phyloP scores from a whole-genome alignment of 2,329 filamentous ascomycete species.

The Colletotrichum sp. region DNA sequence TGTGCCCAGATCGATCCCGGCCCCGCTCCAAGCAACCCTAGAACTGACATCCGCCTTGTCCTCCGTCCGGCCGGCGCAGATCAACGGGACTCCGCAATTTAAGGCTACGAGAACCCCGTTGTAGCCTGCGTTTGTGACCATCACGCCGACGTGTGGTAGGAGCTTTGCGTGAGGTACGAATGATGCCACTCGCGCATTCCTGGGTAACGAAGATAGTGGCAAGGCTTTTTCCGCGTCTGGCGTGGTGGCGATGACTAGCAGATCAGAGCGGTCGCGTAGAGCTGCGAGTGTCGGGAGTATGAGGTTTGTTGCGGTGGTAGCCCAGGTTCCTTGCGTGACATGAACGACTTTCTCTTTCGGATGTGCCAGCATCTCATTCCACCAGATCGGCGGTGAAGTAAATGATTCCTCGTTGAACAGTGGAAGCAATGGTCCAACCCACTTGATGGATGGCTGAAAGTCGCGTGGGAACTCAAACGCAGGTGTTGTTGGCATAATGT shows the following conservation, averaged over 20 bases:
- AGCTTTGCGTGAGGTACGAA: conserved; percentile 23
- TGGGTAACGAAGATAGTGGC: neutral
- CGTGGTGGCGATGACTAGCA: conserved; percentile 3
- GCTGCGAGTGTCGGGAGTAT: conserved; percentile 22
- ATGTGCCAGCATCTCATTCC: conserved; percentile 25
- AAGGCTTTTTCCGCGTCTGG: neutral
- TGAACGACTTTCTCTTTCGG: conserved; percentile 22
- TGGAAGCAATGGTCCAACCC: conserved; percentile 10
- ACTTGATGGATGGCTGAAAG: conserved; percentile 14
- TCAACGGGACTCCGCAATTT: conserved; percentile 24
- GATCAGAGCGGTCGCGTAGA: neutral
- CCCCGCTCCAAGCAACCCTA: conserved; percentile 26
- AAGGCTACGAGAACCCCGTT: conserved; percentile 23
- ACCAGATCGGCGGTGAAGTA: conserved; percentile 18
- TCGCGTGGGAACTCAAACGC: conserved; percentile 25
- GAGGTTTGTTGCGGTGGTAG: conserved; percentile 10
- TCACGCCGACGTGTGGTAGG: conserved; percentile 31
- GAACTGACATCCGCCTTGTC: conserved; percentile 33
- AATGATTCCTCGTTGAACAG: neutral
- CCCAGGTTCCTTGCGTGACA: conserved; percentile 25
- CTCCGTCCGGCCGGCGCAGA: conserved; percentile 24
- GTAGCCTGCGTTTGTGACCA: conserved; percentile 27
- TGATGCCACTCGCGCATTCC: neutral
- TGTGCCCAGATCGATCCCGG: conserved; percentile 24
- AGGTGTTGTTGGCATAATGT: conserved; percentile 10